Base-by-base conservation (phyloP, 2,329 filamentous ascomycete genomes). In the Thelonectria blattea region DNA sequence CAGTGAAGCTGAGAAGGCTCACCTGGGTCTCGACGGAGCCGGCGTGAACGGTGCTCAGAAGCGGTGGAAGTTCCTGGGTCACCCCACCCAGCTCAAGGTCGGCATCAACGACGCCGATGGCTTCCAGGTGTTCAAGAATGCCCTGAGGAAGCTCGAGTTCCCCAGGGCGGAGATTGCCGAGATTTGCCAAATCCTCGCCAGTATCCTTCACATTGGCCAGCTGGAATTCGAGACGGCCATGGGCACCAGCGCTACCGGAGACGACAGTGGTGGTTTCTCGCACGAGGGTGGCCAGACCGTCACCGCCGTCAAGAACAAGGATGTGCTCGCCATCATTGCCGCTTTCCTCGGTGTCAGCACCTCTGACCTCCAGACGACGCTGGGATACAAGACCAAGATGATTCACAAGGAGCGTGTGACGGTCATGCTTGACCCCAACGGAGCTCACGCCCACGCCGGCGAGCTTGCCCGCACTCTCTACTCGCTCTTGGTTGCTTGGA, bases 51-150 rank as follows among this genome's bases (percentile, higher is more conserved):
- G 73, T 14, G 74, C 81, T 4, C 87, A 89, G 71, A 96, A 92
- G 79, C 85, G 95, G 77, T 99, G 95, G 95, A 91, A 93, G 74
- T 99, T 96, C 73, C 85, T 99, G 3, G 95, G 95, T 3, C 95
- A 99, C 70, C 95, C 94, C 1, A 97, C 94, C 0, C 95, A 99
- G 77, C 84, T 99, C 65, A 98, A 97, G 76, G 92, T 98, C 27
- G 95, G 95, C 59, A 93, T 99, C 74, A 97, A 99, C 71, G 95
- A 99, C 72, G 84, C 90, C 2, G 93, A 97, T 72, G 95, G 94
- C 5, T 99, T 99, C 76, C 92, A 96, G 73, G 89, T 98, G 54
- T 98, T 99, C 84, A 98, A 98, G 81, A 97, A 92, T 1, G 95
- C 95, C 1, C 80, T 99, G 50, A 87, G 93, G 65, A 97, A 96